These are phyloP conservation scores for Neurospora sp. DNA, from an alignment of 2,329 filamentous ascomycete species.

Conservation along the genomic window DNA sequence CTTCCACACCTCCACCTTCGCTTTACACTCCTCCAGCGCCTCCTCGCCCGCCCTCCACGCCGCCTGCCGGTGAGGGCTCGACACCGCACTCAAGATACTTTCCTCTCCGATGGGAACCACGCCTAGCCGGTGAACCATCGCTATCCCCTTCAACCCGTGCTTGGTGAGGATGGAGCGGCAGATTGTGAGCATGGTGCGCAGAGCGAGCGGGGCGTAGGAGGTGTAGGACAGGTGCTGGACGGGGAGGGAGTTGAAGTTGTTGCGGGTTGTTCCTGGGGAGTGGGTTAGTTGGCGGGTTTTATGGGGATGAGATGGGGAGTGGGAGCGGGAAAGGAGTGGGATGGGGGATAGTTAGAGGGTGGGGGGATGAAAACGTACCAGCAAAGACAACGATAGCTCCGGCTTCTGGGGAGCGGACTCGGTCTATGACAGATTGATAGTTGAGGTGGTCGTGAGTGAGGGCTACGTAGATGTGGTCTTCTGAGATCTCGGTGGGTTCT, in stretches of 20 bases:
- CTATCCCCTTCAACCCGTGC: slow-evolving; percentile 61
- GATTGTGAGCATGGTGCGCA: slow-evolving; percentile 59
- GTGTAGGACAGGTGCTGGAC: slow-evolving; percentile 68
- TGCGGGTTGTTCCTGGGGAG: slow-evolving; percentile 58
- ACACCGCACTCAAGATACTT: slow-evolving; percentile 83
- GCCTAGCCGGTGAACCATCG: slow-evolving; percentile 77
- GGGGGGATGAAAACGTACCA: slow-evolving; percentile 33
- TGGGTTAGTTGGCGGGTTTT: slow-evolving; percentile 6
- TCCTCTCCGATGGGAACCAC: slow-evolving; percentile 84
- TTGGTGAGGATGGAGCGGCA: slow-evolving; percentile 44
- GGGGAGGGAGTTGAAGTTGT: slow-evolving; percentile 61
- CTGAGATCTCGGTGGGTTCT: slow-evolving; percentile 30
- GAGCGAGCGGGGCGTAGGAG: slow-evolving; percentile 60
- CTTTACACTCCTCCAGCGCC: slow-evolving; percentile 78
- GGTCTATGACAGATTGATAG: slow-evolving; percentile 46
- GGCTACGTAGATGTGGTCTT: slow-evolving; percentile 52
- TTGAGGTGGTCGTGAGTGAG: slow-evolving; percentile 56
- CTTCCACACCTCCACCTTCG: slow-evolving; percentile 90
- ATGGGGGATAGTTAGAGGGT: neutral
- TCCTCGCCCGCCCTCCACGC: slow-evolving; percentile 87
- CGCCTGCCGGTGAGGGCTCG: slow-evolving; percentile 68
- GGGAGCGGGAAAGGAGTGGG: neutral
- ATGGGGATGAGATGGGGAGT: neutral
- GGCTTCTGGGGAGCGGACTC: slow-evolving; percentile 61
- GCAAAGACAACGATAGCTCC: slow-evolving; percentile 71